Evolutionary conservation across 108 stramenopile genomes (phyloP), one percentile per base, ranked within the genome.

Genomic region (Tribonema minus): DNA sequence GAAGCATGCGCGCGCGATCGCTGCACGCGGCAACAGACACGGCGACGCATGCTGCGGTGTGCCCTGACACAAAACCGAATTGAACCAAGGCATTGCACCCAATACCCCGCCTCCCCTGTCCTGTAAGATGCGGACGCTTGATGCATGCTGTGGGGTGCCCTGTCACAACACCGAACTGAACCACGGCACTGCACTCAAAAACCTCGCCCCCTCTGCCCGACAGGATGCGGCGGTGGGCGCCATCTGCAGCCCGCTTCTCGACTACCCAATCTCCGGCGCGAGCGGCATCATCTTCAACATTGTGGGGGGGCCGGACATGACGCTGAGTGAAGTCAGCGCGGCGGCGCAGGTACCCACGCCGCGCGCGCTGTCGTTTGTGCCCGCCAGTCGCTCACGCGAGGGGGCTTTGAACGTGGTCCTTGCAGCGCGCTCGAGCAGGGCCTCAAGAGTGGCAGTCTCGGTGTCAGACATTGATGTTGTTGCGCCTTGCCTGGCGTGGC

Each of bases 281-380:
- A 81, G 82, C 67, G 85, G 89, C 25, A 83, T 90, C 66, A 88
- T 92, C 70, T 87, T 89, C 86, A 91, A 91, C 64, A 72, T 92
- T 29, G 91, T 92, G 30, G 88, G 93, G 15, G 92, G 92, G 37
- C 23, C 31, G 32, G 81, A 84, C 68, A 71, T 87, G 90, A 87
- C 71, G 79, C 78, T 92, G 61, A 71, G 68, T 5, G 91, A 92
- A 80, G 87, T 91, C 60, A 91, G 90, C 68, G 80, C 85, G 23
- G 92, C 92, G 2, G 88, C 88, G 65, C 85, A 88, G 46, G 46
- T 54, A 54, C 46, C 9, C 46, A n/a, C n/a, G n/a, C n/a, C n/a
- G n/a, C n/a, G n/a, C n/a, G n/a, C n/a, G n/a, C n/a, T n/a, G n/a
- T n/a, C n/a, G n/a, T n/a, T n/a, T n/a, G n/a, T n/a, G n/a, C n/a